Base-by-base conservation (phyloP, 805 yeast species). In the Metschnikowia proteae region DNA sequence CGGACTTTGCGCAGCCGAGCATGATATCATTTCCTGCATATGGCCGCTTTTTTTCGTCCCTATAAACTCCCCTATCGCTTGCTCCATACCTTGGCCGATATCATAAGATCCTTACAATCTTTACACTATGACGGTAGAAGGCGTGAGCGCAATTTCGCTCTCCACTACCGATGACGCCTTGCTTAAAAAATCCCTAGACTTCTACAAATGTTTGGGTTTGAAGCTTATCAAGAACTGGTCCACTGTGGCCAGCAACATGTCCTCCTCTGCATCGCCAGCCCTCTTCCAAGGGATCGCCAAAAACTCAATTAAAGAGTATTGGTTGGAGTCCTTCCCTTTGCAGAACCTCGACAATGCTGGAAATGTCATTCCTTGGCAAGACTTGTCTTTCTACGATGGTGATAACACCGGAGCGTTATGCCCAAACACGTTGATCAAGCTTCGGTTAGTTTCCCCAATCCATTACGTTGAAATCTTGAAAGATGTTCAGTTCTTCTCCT, bases 271-370 rank as follows among this genome's bases (percentile, higher is more conserved):
- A 35, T 48, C 28, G n/a, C 54, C 22, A 42, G 46, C 25, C 30
- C 47, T 62, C 30, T 63, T 72, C 11, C 64, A 70, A 40, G 91
- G 91, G 4, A 70, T 86, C 40, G 78, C 88, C 6, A 73, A 71
- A 48, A 88, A 84, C 54, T 84, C 91, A 0, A 60, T 83, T 43
- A 78, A 74, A 53, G 95, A 86, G 65, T 65, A 80, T 28, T 86
- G 95, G 95, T 62, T 86, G 41, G 87, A 84, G 63, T 69, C 82
- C 23, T 84, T 81, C 63, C 88, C 87, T 22, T 68, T 77, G 36
- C 75, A 71, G 52, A 60, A 64, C 43, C 22, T 54, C 17, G 74
- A 71, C 48, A 50, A 45, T 7, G 56, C 60, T 28, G 77, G 76
- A 3, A 58, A 64, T 42, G 47, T 66, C 29, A 59, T 59, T 32